Evolutionary conservation across 495 filamentous ascomycete species (phyloP).

Genomic region (Trichoderma virens): DNA sequence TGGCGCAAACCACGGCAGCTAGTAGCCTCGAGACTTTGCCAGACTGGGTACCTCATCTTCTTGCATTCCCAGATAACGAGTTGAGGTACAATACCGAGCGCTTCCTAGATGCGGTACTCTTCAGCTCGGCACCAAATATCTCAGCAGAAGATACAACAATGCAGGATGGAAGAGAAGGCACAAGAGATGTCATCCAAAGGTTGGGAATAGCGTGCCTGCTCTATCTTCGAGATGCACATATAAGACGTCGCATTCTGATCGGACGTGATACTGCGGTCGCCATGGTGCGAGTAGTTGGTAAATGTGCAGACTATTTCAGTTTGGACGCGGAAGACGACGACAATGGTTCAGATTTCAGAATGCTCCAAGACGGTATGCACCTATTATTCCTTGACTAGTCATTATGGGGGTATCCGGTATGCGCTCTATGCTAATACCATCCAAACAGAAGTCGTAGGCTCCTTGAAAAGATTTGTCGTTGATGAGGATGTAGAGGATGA

Average conservation of each 20-base stretch:
- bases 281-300: slow-evolving; percentile 34
- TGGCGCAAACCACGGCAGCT: slow-evolving; percentile 21
- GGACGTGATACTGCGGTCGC: slow-evolving; percentile 31
- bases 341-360: slow-evolving; percentile 25
- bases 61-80: slow-evolving; percentile 51
- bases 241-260: slow-evolving; percentile 30
- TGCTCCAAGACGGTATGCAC: slow-evolving; percentile 35
- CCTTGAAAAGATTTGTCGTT: slow-evolving; percentile 33
- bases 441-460: slow-evolving; percentile 31
- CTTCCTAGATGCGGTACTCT: slow-evolving; percentile 49
- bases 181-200: neutral
- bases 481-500: slow-evolving; percentile 50
- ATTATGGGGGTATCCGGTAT: neutral
- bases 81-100: slow-evolving; percentile 48
- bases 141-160: neutral
- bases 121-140: slow-evolving; percentile 30
- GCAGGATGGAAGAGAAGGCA: neutral
- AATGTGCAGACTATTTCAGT: slow-evolving; percentile 33
- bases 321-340: slow-evolving; percentile 32
- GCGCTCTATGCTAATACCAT: slow-evolving; percentile 16
- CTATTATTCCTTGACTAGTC: neutral
- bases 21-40: slow-evolving; percentile 44
- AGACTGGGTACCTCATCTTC: slow-evolving; percentile 59
- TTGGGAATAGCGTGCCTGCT: slow-evolving; percentile 38
- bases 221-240: slow-evolving; percentile 40